Evolutionary conservation across 2,329 filamentous ascomycete genomes (phyloP), one percentile per base, ranked within the genome.

Genomic region (Colletotrichum sp.): DNA sequence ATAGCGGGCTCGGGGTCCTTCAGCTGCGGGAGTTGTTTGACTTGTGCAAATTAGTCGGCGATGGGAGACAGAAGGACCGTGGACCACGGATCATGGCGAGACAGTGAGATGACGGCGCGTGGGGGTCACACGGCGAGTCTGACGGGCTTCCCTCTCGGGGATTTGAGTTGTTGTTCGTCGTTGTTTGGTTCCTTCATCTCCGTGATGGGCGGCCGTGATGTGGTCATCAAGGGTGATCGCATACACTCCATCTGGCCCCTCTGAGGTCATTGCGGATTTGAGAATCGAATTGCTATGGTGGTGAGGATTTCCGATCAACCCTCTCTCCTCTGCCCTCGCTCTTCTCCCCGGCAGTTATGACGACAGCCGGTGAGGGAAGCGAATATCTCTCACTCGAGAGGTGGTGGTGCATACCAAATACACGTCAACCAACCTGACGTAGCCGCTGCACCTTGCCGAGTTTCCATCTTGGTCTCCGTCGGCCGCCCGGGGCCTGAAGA

Each of bases 51-150:
- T 63, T 68, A 63, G 70, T 64, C 65, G 33, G 9, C 54, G 29
- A 47, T 13, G 27, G n/a, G 38, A 47, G 18, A n/a, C 9, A 47
- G 18, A 47, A n/a, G 38, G 38, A n/a, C 38, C 18, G 12, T n/a
- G 38, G 5, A 12, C 38, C 9, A 11, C n/a, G 38, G 38, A 47
- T 11, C 7, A 62, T 34, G 47, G 34, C 33, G 43, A 69, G 51
- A 63, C 16, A 47, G 66, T 51, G 58, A 64, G 65, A 58, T 63
- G 70, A 69, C 58, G 65, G 57, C 21, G 65, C 65, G 70, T 69
- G 70, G 65, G 65, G 65, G 70, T 47, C 38, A 27, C n/a, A 16
- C 15, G 6, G 36, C 36, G 16, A 43, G 16, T 57, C 18, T 29
- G 33, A 21, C 34, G 59, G 34, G 24, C 59, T 36, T 63, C n/a